Evolutionary conservation across 75 land plant species (phyloP), one percentile per base, ranked within the genome.

Genomic region (Cunninghamia lanceolata): DNA sequence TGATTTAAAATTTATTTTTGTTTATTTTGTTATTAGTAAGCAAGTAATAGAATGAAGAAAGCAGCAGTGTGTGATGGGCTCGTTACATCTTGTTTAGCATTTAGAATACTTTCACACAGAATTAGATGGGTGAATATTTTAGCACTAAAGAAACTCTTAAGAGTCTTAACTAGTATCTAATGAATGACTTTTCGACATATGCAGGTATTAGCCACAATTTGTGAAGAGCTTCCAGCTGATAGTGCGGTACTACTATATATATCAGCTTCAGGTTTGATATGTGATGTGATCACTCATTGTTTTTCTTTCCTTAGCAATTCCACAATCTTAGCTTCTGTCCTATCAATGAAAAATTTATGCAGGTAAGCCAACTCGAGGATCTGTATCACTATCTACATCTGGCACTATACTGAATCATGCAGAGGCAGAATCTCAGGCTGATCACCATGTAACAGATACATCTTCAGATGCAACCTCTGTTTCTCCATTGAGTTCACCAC

Each of bases 221-320:
- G 97, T 91, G 99, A 96, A 85, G 99, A 95, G 87, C 95, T 98
- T 15, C 93, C 96, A 83, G 66, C 90, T 42, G 99, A 98, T 50
- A 91, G 93, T 42, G 84, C 93, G 66, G 85, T 96, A 84, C 91
- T 98, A 42, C 74, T 98, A 15, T 98, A 96, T 74, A 84, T 96
- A 43, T 96, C 99, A 40, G 95, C 99, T 40, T 88, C 91, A 93
- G 96, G 95, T 95, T 84, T 35, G 15, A 15, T 50, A 32, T 17
- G 52, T 32, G 36, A 32, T 2, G 14, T 11, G 14, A 71, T 6
- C 21, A 6, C n/a, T 59, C 21, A 19, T 36, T 21, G 11, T 54
- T 84, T 52, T 47, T 21, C 32, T 52, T 40, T 84, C 36, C 9
- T 32, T 54, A n/a, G 56, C 36, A 32, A 71, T 71, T 71, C 35